These are phyloP conservation scores for Panicum virgatum DNA, from an alignment of 202 grass and related monocot species.

Conservation along the genomic window DNA sequence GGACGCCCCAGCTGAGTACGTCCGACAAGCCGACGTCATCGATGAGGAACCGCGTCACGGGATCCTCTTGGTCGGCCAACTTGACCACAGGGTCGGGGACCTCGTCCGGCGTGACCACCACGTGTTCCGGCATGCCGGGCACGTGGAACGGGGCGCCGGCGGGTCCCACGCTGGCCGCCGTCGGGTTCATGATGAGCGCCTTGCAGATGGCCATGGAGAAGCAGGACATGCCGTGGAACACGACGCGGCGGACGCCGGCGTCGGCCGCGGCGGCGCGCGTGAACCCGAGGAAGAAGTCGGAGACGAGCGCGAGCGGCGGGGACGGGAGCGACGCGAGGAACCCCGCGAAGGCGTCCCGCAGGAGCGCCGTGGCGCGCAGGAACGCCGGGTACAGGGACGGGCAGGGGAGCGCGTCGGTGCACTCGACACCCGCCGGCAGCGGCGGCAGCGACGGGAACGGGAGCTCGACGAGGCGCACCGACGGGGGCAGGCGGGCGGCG, in stretches of 20 bases:
- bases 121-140: slow-evolving; percentile 47
- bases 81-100: slow-evolving; percentile 35
- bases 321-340: too few species aligned
- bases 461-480: too few species aligned
- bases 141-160: slow-evolving; percentile 34
- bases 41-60: slow-evolving; percentile 30
- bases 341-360: too few species aligned
- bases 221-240: slow-evolving; percentile 71
- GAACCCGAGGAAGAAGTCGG: too few species aligned
- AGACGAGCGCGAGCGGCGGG: too few species aligned
- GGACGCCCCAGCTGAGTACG: slow-evolving; percentile 45
- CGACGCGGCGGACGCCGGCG: slow-evolving; percentile 54
- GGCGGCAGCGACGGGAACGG: too few species aligned
- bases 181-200: slow-evolving; percentile 12
- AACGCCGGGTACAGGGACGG: too few species aligned
- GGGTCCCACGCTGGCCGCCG: neutral
- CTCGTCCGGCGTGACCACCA: slow-evolving; percentile 41
- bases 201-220: slow-evolving; percentile 69
- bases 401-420: too few species aligned
- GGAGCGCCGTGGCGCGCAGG: too few species aligned
- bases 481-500: too few species aligned
- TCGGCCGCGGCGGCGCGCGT: slow-evolving; percentile 7
- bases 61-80: slow-evolving; percentile 35
- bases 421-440: too few species aligned
- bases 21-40: slow-evolving; percentile 39